Base-by-base conservation (phyloP, 2,329 filamentous ascomycete genomes). In the Didymosphaeria variabile region DNA sequence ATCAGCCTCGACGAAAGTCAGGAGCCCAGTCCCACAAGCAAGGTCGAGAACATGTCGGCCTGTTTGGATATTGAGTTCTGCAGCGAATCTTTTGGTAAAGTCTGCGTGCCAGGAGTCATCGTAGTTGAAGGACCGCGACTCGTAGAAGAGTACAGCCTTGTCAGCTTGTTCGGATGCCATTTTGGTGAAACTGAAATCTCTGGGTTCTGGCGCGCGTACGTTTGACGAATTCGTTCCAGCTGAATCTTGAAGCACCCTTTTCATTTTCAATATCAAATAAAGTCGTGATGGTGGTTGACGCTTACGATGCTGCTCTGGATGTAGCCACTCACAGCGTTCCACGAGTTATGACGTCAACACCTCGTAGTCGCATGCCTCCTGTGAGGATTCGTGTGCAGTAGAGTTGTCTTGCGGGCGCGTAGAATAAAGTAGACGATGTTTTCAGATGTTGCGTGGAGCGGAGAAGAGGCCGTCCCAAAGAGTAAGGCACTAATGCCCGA, bases 11-110 rank as follows among this genome's bases (percentile, higher is more conserved):
- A 75, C 71, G 62, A 81, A 77, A 1, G 76, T 77, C 17, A 82
- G 69, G 0, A 83, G 74, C 5, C 81, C 82, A 6, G 81, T 83
- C 4, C 81, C 81, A 61, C 80, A 82, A 6, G 81, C 81, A 17
- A 83, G 71, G 57, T 83, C 81, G 13, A 83, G 75, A n/a, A 83
- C 67, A 23, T 75, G 59, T 54, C 81, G 75, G 29, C 79, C 80
- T 13, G 75, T 68, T n/a, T 68, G 57, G 34, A 77, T 67, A 17
- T 70, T 55, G 19, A 77, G 31, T 32, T 73, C 61, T 26, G 77
- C 70, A 9, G 77, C 66, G 60, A 81, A 79, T 32, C 79, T 74
- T 32, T 64, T 67, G 2, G 79, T 77, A 58, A 82, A 81, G 32
- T 73, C 67, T 17, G 69, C 69, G 60, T 82, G 81, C 74, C 76